Conservation (phyloP, 2,329 filamentous ascomycete genomes). For the Phyllosticta citriasiana region DNA sequence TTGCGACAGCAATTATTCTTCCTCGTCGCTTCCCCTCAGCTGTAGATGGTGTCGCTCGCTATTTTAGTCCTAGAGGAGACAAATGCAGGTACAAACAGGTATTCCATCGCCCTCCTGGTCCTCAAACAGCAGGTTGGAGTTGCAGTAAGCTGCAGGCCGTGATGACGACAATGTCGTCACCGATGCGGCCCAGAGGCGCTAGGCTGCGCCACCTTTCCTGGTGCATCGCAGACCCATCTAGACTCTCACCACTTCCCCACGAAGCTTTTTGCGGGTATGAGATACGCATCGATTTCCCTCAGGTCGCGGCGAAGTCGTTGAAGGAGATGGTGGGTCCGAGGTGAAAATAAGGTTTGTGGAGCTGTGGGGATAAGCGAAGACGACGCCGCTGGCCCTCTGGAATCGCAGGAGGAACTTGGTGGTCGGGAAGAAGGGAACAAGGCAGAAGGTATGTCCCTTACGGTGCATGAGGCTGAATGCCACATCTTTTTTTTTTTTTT, state of each 20-base stretch:
- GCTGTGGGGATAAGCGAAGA: neutral
- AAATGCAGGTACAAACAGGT: neutral
- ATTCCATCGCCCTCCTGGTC: neutral
- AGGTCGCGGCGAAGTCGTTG: neutral
- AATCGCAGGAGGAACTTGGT: too few species aligned
- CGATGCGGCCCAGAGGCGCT: neutral
- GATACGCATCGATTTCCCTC: neutral
- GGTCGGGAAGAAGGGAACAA: too few species aligned
- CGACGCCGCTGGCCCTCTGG: neutral
- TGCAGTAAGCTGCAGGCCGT: neutral
- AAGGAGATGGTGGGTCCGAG: neutral
- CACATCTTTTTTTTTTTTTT: too few species aligned
- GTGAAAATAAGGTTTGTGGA: neutral
- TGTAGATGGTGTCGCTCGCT: neutral
- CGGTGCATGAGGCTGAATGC: too few species aligned
- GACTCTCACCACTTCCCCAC: neutral
- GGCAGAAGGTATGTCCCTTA: too few species aligned
- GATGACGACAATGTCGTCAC: neutral
- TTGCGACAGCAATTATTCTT: neutral
- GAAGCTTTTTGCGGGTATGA: neutral
- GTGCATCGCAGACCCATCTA: neutral
- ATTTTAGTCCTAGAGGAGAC: neutral
- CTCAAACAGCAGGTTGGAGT: neutral
- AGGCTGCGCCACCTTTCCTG: neutral
- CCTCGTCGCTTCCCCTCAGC: neutral